Evolutionary conservation across 176 grass and related monocot genomes (phyloP).

Genomic region (Zizania latifolia): DNA sequence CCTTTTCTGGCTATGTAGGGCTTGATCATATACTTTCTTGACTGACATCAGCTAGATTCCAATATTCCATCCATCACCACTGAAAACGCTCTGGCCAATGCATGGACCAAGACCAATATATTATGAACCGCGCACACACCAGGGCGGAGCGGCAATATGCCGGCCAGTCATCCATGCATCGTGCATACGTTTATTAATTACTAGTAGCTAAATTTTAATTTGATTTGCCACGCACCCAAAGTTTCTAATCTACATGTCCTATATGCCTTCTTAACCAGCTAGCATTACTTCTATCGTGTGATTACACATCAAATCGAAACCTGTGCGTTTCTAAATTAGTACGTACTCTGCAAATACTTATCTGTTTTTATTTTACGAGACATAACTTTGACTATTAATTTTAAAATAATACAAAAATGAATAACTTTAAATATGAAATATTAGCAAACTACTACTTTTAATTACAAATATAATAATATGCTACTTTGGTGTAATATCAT

Average conservation of each 20-base stretch:
- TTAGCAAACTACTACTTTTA: too few species aligned
- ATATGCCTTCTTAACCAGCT: background rate
- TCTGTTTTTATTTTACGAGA: too few species aligned
- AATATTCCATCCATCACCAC: background rate
- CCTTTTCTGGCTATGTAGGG: background rate
- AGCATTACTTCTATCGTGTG: too few species aligned
- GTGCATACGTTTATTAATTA: background rate
- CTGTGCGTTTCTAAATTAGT: too few species aligned
- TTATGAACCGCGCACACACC: background rate
- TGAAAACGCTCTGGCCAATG: background rate
- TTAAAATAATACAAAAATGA: too few species aligned
- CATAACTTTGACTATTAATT: too few species aligned
- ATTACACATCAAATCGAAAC: too few species aligned
- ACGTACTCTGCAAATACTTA: too few species aligned
- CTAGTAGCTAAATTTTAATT: background rate
- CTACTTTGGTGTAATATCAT: too few species aligned
- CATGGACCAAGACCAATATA: background rate
- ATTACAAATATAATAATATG: too few species aligned
- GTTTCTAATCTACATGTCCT: background rate
- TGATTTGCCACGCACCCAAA: background rate
- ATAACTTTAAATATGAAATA: too few species aligned
- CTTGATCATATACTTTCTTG: background rate
- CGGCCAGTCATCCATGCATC: background rate
- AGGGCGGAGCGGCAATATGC: background rate
- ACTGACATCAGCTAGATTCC: background rate